Evolutionary conservation across 2,329 filamentous ascomycete species (phyloP).

Genomic region (Fusarium siculi): DNA sequence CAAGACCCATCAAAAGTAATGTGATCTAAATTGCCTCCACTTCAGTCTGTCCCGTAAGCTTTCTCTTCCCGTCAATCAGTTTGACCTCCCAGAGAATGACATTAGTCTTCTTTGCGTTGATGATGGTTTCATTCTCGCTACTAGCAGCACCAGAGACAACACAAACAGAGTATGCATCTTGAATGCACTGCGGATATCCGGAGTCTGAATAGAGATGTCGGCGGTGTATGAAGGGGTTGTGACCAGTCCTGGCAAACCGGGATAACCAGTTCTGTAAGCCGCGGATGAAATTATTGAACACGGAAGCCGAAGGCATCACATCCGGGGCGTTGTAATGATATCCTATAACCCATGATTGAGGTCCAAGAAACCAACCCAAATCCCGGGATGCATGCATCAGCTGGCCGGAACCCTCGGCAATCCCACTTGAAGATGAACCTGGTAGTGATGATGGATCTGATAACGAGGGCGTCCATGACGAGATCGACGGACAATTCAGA

Average conservation of each 20-base stretch:
- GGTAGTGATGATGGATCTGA: fast-evolving
- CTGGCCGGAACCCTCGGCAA: fast-evolving
- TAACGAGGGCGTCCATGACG: background rate
- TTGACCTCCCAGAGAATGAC: background rate
- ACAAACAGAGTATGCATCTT: background rate
- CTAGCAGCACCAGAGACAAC: fast-evolving
- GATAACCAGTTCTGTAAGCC: background rate
- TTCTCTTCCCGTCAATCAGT: background rate
- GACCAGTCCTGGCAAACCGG: background rate
- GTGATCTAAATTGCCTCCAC: background rate
- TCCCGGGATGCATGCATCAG: background rate
- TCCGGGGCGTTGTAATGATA: background rate
- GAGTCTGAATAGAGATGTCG: background rate
- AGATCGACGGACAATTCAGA: fast-evolving
- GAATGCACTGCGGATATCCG: background rate
- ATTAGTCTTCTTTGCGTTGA: background rate
- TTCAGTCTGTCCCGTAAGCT: background rate
- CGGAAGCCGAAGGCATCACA: background rate
- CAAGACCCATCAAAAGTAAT: fast-evolving
- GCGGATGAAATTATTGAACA: background rate
- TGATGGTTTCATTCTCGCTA: background rate
- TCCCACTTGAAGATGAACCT: fast-evolving
- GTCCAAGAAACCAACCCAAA: background rate
- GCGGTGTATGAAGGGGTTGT: background rate
- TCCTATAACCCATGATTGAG: background rate